A percentile compares a stretch with the other conserved stretches of the same genome.
These are phyloP conservation scores for Salix brachista DNA, from an alignment of 345 rosid genomes.

Conservation along the genomic window DNA sequence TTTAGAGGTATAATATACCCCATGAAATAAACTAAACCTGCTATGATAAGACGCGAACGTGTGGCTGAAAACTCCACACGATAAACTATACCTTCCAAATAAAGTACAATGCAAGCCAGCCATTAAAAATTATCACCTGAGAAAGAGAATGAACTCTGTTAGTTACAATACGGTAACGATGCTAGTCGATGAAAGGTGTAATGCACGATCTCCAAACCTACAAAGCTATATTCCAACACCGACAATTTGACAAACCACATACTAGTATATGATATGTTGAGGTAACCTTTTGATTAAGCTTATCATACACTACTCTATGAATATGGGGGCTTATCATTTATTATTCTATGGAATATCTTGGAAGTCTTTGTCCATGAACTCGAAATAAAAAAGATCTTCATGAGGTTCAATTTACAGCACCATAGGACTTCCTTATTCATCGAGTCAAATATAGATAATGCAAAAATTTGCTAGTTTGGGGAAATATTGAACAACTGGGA, in stretches of 20 bases:
- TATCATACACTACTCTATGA: too few species aligned
- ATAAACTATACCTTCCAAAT: not conserved
- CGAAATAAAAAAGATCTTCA: not conserved
- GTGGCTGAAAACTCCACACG: not conserved
- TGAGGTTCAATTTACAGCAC: not conserved
- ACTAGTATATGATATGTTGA: not conserved
- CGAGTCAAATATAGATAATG: not conserved
- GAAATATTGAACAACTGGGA: not conserved
- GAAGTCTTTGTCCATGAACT: not conserved
- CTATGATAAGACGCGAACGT: not conserved
- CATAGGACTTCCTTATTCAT: not conserved
- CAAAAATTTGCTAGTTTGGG: not conserved
- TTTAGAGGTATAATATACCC: not conserved
- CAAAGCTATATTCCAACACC: not conserved
- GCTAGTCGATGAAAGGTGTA: not conserved
- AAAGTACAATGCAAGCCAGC: not conserved
- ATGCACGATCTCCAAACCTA: not conserved
- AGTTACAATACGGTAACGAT: not conserved
- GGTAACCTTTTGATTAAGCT: not conserved
- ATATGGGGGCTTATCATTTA: not conserved
- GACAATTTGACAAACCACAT: not conserved
- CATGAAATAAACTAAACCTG: not conserved
- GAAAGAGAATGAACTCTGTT: not conserved
- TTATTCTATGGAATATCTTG: not conserved
- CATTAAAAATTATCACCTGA: slow-evolving; percentile 12